Conservation (phyloP, 2,329 filamentous ascomycete genomes). For the Alternaria sp. region DNA sequence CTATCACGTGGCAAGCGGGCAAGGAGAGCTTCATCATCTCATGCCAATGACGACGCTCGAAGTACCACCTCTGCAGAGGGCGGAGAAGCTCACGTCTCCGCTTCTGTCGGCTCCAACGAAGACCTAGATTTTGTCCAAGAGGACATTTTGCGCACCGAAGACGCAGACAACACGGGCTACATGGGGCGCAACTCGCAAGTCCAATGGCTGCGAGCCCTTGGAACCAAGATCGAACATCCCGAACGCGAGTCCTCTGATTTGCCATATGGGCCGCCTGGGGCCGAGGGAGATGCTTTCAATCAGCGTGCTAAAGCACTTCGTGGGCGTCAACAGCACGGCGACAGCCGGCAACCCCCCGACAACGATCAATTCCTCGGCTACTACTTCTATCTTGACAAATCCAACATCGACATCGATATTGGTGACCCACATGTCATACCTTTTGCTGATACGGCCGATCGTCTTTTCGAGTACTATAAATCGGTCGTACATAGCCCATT, state of each 20-base stretch:
- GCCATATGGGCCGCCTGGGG: conserved; percentile 31
- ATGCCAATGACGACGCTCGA: conserved; percentile 3
- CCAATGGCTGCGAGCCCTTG: conserved; percentile 33
- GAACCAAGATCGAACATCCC: conserved; percentile 14
- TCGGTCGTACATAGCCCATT: conserved; percentile 28
- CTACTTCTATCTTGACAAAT: conserved; percentile 41
- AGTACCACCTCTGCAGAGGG: conserved; percentile 7
- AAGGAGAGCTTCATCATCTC: conserved; percentile 2
- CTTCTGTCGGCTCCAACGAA: conserved; percentile 21
- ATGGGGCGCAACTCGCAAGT: conserved; percentile 36
- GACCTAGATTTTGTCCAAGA: conserved; percentile 27
- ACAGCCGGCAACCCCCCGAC: neutral
- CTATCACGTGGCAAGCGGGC: conserved; percentile 13
- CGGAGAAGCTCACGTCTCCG: conserved; percentile 11
- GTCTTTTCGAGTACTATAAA: conserved; percentile 44
- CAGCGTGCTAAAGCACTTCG: conserved; percentile 9
- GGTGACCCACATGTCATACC: conserved; percentile 38
- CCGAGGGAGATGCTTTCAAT: conserved; percentile 12
- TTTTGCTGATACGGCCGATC: conserved; percentile 30
- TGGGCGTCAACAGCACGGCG: conserved; percentile 1
- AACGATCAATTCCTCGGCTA: conserved; percentile 5
- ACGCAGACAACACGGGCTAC: conserved; percentile 33
- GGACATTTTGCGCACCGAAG: conserved; percentile 24
- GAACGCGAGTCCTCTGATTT: conserved; percentile 16
- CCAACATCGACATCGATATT: conserved; percentile 21